Percentiles rank a stretch among this genome's conserved stretches.
phyloP scores from a whole-genome alignment of 305 asterid species.

The Fraxinus latifolia region DNA sequence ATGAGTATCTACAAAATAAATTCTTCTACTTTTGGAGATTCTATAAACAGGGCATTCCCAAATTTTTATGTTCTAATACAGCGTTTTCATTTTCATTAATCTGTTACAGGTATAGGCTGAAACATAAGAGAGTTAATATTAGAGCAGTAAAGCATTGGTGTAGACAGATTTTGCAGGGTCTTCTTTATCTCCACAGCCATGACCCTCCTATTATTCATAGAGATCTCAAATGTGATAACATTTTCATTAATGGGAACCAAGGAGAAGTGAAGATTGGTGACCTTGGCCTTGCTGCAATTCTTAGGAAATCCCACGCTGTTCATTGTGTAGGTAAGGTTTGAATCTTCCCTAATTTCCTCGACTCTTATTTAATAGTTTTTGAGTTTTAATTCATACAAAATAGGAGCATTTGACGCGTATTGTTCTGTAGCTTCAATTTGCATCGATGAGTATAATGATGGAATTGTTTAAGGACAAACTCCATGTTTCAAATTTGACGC shows the following conservation, averaged over 20 bases:
- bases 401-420: background rate
- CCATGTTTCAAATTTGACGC: background rate
- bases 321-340: constrained; percentile 63
- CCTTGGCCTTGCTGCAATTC: constrained; percentile 82
- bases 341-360: background rate
- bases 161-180: constrained; percentile 75
- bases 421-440: background rate
- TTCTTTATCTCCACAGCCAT: constrained; percentile 72
- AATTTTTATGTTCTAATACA: background rate
- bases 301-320: constrained; percentile 67
- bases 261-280: constrained; percentile 87
- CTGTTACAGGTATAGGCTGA: constrained; percentile 61
- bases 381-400: background rate
- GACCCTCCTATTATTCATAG: constrained; percentile 80
- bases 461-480: background rate
- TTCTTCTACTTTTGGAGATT: background rate
- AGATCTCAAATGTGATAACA: constrained; percentile 85
- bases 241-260: constrained; percentile 79
- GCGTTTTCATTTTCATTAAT: background rate
- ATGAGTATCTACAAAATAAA: background rate
- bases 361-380: background rate
- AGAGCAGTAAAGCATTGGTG: constrained; percentile 89
- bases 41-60: background rate
- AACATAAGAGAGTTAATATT: constrained; percentile 69
- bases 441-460: background rate